Conservation (phyloP, 2,329 filamentous ascomycete species). For the Fusarium ramigenum region DNA sequence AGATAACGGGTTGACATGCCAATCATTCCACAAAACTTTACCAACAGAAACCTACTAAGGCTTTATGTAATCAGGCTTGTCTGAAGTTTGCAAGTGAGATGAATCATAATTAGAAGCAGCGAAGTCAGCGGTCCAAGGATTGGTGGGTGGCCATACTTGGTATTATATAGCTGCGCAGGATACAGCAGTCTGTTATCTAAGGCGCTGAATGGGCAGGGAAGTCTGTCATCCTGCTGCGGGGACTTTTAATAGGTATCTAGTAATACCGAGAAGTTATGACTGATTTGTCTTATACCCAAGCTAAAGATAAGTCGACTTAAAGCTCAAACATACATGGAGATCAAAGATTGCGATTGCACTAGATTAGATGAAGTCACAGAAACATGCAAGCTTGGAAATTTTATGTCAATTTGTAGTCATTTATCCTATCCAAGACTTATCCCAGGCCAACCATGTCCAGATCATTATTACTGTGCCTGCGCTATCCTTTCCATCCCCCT, state of each 20-base stretch:
- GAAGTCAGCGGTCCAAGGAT: neutral
- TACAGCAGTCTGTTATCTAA: neutral
- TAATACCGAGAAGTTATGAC: neutral
- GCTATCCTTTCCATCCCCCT: neutral
- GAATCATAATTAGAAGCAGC: neutral
- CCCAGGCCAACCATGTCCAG: conserved; percentile 2
- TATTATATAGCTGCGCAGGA: too few relatives aligned
- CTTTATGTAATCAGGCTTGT: neutral
- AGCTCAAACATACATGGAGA: neutral
- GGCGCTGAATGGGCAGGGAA: neutral
- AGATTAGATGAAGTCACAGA: neutral
- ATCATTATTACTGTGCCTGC: conserved; percentile 18
- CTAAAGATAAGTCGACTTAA: too few relatives aligned
- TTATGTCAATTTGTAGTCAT: conserved; percentile 7
- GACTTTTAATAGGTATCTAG: neutral
- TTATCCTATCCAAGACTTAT: conserved; percentile 22
- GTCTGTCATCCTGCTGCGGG: neutral
- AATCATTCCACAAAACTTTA: neutral
- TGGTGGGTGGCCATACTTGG: neutral
- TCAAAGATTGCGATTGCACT: neutral
- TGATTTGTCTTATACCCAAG: neutral
- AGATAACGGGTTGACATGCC: neutral
- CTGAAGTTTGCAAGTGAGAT: too few relatives aligned
- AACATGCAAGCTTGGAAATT: neutral
- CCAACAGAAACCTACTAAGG: neutral